Conservation (phyloP, 345 rosid species). For the Ailanthus altissimus region DNA sequence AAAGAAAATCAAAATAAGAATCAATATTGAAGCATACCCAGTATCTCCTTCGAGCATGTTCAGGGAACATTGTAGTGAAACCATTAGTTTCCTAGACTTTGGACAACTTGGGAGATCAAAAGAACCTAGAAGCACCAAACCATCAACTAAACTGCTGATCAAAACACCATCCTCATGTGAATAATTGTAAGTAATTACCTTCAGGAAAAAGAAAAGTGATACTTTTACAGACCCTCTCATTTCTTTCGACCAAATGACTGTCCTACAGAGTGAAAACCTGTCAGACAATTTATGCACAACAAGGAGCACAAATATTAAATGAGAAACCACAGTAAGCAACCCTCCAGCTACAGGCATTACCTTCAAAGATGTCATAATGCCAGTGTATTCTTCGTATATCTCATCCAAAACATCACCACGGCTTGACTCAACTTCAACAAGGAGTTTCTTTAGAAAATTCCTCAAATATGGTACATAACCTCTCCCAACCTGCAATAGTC, state of each 20-base stretch:
- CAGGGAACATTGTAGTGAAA: slow-evolving; percentile 69
- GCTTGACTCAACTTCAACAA: slow-evolving; percentile 62
- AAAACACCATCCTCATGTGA: background rate
- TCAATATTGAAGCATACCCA: slow-evolving; percentile 45
- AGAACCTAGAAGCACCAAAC: slow-evolving; percentile 39
- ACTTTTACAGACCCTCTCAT: slow-evolving; percentile 55
- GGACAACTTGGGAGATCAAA: slow-evolving; percentile 42
- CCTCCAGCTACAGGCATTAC: slow-evolving; percentile 31
- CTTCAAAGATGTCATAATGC: slow-evolving; percentile 59
- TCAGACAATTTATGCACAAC: slow-evolving; percentile 16
- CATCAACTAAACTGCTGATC: slow-evolving; percentile 5
- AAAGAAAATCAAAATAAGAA: slow-evolving; percentile 20
- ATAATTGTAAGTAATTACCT: slow-evolving; percentile 40
- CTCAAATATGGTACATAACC: slow-evolving; percentile 52
- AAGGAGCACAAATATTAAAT: background rate
- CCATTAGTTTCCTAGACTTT: slow-evolving; percentile 46
- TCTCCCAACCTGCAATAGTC: slow-evolving; percentile 43
- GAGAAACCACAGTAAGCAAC: background rate
- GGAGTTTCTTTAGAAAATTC: slow-evolving; percentile 70
- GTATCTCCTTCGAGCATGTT: slow-evolving; percentile 96
- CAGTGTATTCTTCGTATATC: slow-evolving; percentile 59
- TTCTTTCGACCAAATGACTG: slow-evolving; percentile 37
- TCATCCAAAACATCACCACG: slow-evolving; percentile 57
- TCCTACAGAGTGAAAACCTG: slow-evolving; percentile 38
- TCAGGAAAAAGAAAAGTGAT: slow-evolving; percentile 74